A percentile compares a stretch with the other conserved stretches of the same genome.
Evolutionary conservation across 768 basidiomycete species (phyloP).

Genomic region (Lactarius sp.): DNA sequence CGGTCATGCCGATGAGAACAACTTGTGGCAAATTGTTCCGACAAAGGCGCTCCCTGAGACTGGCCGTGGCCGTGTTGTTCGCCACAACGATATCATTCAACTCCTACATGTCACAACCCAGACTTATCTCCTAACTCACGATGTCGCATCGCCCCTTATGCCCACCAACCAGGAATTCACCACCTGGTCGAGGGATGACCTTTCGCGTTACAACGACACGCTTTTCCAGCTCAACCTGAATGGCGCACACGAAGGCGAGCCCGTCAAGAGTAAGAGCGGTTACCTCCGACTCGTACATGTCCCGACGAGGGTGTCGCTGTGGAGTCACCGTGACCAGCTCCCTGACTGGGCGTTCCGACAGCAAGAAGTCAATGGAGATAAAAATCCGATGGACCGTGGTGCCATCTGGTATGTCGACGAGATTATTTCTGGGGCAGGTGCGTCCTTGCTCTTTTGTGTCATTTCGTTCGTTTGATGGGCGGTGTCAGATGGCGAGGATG

Average conservation of each 20-base stretch:
- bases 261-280: constrained; percentile 91
- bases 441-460: constrained; percentile 30
- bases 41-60: constrained; percentile 93
- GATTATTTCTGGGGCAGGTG: constrained; percentile 69
- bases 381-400: constrained; percentile 75
- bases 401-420: constrained; percentile 89
- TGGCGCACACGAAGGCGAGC: constrained; percentile 70
- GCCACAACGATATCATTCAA: constrained; percentile 84
- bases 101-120: constrained; percentile 85
- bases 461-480: constrained; percentile 9
- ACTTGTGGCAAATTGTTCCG: constrained; percentile 92
- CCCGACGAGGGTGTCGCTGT: constrained; percentile 86
- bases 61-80: constrained; percentile 88
- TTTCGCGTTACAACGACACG: constrained; percentile 78
- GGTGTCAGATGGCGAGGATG: constrained; percentile 48
- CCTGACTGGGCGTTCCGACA: constrained; percentile 98
- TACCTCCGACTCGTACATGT: constrained; percentile 90
- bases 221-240: constrained; percentile 74
- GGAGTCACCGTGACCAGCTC: constrained; percentile 81
- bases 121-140: constrained; percentile 83
- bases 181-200: constrained; percentile 78
- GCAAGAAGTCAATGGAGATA: constrained; percentile 97
- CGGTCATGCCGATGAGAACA: constrained; percentile 90
- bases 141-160: constrained; percentile 95
- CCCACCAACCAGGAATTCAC: constrained; percentile 99